These are phyloP conservation scores for Haplosporangium gracile DNA, from an alignment of 192 early-diverging fungal species.

Conservation along the genomic window DNA sequence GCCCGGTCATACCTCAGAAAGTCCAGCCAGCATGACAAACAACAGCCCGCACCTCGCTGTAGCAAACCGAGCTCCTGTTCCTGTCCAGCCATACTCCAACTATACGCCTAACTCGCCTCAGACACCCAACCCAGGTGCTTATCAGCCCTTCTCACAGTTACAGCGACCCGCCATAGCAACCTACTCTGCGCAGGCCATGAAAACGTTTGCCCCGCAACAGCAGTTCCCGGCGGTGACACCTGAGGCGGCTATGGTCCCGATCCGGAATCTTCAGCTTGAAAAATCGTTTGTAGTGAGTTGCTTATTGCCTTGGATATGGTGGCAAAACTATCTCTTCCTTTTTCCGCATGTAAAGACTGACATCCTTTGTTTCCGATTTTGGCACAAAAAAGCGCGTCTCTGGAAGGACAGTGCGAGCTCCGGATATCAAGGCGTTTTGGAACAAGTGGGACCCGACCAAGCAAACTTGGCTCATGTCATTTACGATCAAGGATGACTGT, in stretches of 20 bases:
- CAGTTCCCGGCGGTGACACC: background rate
- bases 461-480: slow-evolving; percentile 32
- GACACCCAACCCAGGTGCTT: background rate
- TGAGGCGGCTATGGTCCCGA: slow-evolving; percentile 38
- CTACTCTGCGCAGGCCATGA: slow-evolving; percentile 28
- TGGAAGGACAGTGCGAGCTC: slow-evolving; percentile 30
- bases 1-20: background rate
- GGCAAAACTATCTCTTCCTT: background rate
- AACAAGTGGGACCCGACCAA: slow-evolving; percentile 25
- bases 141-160: background rate
- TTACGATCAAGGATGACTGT: slow-evolving; percentile 44
- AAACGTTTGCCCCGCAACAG: slow-evolving; percentile 34
- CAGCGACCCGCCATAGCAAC: slow-evolving; percentile 5
- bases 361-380: background rate
- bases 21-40: background rate
- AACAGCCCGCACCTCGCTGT: background rate
- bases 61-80: background rate
- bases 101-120: background rate
- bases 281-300: slow-evolving; percentile 34
- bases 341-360: background rate
- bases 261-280: slow-evolving; percentile 16
- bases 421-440: slow-evolving; percentile 26
- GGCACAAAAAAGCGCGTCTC: slow-evolving; percentile 19
- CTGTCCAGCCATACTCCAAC: background rate
- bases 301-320: background rate